Evolutionary conservation across 768 basidiomycete species (phyloP).

Genomic region (Lentinus brumalis): DNA sequence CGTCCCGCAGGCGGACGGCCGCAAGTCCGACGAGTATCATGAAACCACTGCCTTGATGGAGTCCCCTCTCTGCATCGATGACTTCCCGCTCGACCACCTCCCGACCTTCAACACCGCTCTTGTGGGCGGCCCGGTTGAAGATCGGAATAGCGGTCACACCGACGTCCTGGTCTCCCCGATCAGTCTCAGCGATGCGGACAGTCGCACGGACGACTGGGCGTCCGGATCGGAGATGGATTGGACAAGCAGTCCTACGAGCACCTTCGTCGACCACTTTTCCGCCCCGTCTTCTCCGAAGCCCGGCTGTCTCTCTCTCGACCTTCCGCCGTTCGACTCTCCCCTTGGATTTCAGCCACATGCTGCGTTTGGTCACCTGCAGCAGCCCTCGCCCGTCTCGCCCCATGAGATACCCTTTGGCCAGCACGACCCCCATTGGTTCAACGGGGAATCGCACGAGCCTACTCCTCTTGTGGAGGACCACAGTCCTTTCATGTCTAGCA

Average conservation of each 20-base stretch:
- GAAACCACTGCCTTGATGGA: slow-evolving; percentile 13
- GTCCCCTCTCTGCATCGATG: slow-evolving; percentile 20
- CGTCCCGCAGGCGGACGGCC: slow-evolving; percentile 8
- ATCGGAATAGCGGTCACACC: slow-evolving; percentile 1
- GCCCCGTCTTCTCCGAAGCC: slow-evolving; percentile 16
- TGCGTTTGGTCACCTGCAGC: not conserved
- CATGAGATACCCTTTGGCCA: slow-evolving; percentile 9
- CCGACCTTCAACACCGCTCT: not conserved
- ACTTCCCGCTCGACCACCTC: slow-evolving; percentile 8
- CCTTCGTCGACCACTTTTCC: slow-evolving; percentile 8
- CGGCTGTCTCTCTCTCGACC: slow-evolving; percentile 8
- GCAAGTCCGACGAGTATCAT: slow-evolving; percentile 5
- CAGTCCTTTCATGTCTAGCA: slow-evolving; percentile 4
- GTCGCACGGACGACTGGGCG: slow-evolving; percentile 1
- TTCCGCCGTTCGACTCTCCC: slow-evolving; percentile 5
- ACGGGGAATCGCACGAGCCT: not conserved
- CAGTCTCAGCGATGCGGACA: not conserved
- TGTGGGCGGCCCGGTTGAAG: not conserved
- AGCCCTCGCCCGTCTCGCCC: slow-evolving; percentile 10
- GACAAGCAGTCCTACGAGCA: slow-evolving; percentile 16
- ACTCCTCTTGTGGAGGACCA: slow-evolving; percentile 2
- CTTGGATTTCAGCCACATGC: slow-evolving; percentile 10
- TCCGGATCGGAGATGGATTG: slow-evolving; percentile 16
- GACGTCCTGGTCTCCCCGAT: slow-evolving; percentile 3
- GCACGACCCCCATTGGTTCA: not conserved